Base-by-base conservation (phyloP, 768 basidiomycete genomes). In the Pleurotus pulmonarius region DNA sequence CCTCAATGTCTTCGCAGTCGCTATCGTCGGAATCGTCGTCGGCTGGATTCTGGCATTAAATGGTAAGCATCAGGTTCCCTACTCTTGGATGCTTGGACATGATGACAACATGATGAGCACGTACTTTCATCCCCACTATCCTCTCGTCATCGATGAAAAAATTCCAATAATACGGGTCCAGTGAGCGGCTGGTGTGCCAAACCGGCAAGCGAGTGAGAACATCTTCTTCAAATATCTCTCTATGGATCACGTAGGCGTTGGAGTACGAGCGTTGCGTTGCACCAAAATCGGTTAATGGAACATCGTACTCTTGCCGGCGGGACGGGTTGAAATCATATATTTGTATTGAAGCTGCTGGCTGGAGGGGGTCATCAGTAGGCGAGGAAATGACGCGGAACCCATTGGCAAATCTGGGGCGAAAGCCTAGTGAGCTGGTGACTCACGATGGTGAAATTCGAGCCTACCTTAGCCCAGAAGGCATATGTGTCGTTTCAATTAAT, bases 401-500 rank as follows among this genome's bases (percentile, higher is more conserved):
- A 13, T 52, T 34, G 5, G 40, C 49, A 16, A 39, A 52, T 52
- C 49, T 52, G 4, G 13, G 3, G 40, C 13, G n/a, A 6, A n/a
- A 7, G 6, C 18, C 15, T 5, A 43, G 18, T 43, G 18, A 43
- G 41, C 7, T 11, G 7, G n/a, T n/a, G 6, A 43, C 18, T 43
- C 41, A 40, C 1, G 16, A 12, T 22, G 26, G 34, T 4, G 5
- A 29, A 37, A 3, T 39, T 5, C 15, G n/a, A 48, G 20, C 13
- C 13, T 56, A 62, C 61, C 63, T 38, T n/a, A 56, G 49, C 61
- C 63, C 9, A n/a, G n/a, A n/a, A 11, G 39, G 60, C 34, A 58
- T 49, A 25, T 43, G 22, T 1, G 59, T 51, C 3, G 40, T 20
- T 9, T 39, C 16, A 4, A 64, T 34, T 5, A 64, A 58, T 6